phyloP scores from a whole-genome alignment of 1,284 basidiomycete species.

The Coriolopsis trogii region DNA sequence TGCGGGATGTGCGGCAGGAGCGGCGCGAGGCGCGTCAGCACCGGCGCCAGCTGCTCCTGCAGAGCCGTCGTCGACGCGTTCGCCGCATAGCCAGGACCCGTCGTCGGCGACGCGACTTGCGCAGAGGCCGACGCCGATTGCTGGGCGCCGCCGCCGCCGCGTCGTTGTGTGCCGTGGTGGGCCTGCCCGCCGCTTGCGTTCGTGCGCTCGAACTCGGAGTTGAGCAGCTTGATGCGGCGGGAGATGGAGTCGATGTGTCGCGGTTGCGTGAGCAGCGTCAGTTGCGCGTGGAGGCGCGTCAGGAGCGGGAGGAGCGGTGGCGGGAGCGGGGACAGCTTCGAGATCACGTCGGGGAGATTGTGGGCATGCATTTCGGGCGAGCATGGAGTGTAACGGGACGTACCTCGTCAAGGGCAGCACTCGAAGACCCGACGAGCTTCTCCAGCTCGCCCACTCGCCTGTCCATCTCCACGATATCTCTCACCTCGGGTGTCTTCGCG shows the following conservation, averaged over 20 bases:
- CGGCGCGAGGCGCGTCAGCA: constrained; percentile 84
- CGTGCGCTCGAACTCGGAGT: constrained; percentile 90
- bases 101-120: constrained; percentile 37
- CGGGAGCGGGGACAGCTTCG: constrained; percentile 68
- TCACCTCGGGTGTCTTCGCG: constrained; percentile 34
- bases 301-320: constrained; percentile 84
- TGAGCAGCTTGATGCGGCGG: constrained; percentile 88
- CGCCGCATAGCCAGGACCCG: constrained; percentile 35
- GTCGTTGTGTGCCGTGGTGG: constrained; percentile 33
- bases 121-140: constrained; percentile 18
- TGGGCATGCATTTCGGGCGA: no score
- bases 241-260: constrained; percentile 97
- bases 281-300: constrained; percentile 81
- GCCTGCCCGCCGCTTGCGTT: constrained; percentile 46
- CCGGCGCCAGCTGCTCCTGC: constrained; percentile 70
- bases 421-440: constrained; percentile 76
- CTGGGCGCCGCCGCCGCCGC: constrained; percentile 24
- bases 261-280: constrained; percentile 91
- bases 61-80: constrained; percentile 36
- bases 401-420: constrained; percentile 74
- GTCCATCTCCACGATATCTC: constrained; percentile 74
- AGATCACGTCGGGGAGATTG: no score
- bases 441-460: constrained; percentile 81
- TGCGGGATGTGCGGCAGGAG: constrained; percentile 90
- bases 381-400: constrained; percentile 12